A percentile compares a stretch with the other conserved stretches of the same genome.
Evolutionary conservation across 2,329 filamentous ascomycete species (phyloP).

Genomic region (Fusarium sp.): DNA sequence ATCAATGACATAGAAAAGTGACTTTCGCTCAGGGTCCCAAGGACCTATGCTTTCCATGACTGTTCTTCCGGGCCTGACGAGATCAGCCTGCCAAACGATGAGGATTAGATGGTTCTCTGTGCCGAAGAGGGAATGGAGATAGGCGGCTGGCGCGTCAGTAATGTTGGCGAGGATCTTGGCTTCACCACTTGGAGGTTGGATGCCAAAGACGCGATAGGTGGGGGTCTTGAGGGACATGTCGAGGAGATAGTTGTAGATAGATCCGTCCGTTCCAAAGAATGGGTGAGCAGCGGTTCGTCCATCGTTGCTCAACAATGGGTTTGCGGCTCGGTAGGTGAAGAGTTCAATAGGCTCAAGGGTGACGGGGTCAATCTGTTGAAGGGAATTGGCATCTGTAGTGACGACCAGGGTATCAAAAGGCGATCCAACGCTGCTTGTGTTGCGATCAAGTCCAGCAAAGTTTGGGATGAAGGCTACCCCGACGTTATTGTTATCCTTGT

Average conservation of each 20-base stretch:
- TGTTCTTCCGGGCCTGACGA: background rate
- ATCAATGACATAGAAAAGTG: constrained; percentile 14
- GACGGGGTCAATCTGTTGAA: constrained; percentile 8
- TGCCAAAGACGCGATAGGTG: constrained; percentile 9
- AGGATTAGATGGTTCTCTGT: constrained; percentile 11
- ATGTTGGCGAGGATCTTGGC: constrained; percentile 15
- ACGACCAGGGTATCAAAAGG: constrained; percentile 10
- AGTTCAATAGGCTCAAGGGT: constrained; percentile 18
- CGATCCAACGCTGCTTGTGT: background rate
- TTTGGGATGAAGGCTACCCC: constrained; percentile 10
- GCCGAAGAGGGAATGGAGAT: constrained; percentile 13
- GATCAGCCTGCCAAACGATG: constrained; percentile 20
- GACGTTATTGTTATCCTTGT: background rate
- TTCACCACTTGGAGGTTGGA: background rate
- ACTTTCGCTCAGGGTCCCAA: constrained; percentile 6
- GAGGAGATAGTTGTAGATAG: constrained; percentile 16
- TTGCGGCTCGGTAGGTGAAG: constrained; percentile 12
- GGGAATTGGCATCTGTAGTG: constrained; percentile 9
- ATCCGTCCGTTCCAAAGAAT: background rate
- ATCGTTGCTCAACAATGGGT: constrained; percentile 4
- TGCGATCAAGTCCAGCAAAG: constrained; percentile 2
- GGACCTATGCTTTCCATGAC: constrained; percentile 3
- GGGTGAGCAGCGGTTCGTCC: constrained; percentile 12
- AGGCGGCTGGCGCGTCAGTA: constrained; percentile 15
- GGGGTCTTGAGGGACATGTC: constrained; percentile 5